Evolutionary conservation across 2,329 filamentous ascomycete genomes (phyloP).

Genomic region (Juglanconis oblonga): DNA sequence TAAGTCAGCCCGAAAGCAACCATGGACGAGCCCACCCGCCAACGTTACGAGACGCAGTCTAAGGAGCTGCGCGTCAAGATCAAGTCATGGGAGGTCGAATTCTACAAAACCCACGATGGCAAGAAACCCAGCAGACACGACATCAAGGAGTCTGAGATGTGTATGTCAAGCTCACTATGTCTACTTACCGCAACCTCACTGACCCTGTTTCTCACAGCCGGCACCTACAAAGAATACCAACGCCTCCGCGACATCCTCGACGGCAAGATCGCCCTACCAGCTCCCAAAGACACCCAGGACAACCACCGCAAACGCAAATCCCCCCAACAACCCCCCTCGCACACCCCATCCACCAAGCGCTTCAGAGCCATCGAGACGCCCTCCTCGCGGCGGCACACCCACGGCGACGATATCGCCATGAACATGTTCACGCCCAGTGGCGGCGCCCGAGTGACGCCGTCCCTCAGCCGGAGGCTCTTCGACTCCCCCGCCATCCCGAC

Average conservation of each 20-base stretch:
- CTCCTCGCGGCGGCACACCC: conserved; percentile 26
- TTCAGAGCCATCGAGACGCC: conserved; percentile 46
- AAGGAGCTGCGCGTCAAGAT: conserved; percentile 63
- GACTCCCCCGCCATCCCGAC: conserved; percentile 53
- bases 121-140: conserved; percentile 70
- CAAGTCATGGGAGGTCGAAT: conserved; percentile 72
- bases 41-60: conserved; percentile 47
- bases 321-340: conserved; percentile 30
- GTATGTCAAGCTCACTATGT: conserved; percentile 40
- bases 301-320: conserved; percentile 38
- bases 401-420: conserved; percentile 20
- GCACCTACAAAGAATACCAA: conserved; percentile 76
- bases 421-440: conserved; percentile 22
- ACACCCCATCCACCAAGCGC: conserved; percentile 51
- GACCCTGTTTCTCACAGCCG: conserved; percentile 41
- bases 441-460: conserved; percentile 50
- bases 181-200: neutral
- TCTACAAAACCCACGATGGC: conserved; percentile 59
- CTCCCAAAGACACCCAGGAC: conserved; percentile 32
- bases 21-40: conserved; percentile 47
- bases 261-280: conserved; percentile 46
- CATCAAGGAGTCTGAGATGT: conserved; percentile 70
- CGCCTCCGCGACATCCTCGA: conserved; percentile 58
- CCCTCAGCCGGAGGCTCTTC: conserved; percentile 56
- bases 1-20: conserved; percentile 9